Evolutionary conservation across 2,329 filamentous ascomycete genomes (phyloP).

Genomic region (Penicillium sp.): DNA sequence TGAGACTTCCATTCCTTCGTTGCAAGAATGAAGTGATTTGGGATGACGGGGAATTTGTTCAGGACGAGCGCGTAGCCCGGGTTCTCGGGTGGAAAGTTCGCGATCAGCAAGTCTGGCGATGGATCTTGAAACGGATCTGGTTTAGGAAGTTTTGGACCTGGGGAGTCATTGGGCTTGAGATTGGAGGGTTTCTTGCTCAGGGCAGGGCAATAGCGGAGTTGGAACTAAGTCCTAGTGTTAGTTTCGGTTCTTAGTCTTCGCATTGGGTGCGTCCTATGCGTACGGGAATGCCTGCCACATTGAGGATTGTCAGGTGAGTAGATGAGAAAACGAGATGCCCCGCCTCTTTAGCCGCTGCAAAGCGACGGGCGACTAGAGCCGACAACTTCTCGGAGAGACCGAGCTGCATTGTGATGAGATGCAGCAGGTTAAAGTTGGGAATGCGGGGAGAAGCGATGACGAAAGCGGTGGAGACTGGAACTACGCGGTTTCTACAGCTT

Average conservation of each 20-base stretch:
- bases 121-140: conserved; percentile 44
- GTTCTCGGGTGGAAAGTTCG: conserved; percentile 33
- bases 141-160: conserved; percentile 24
- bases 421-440: not conserved
- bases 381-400: conserved; percentile 34
- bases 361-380: conserved; percentile 34
- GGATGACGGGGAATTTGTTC: conserved; percentile 47
- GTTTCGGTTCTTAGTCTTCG: no score
- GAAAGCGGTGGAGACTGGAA: conserved; percentile 4
- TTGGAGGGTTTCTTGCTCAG: conserved; percentile 42
- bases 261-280: conserved; percentile 1
- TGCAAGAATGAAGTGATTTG: conserved; percentile 47
- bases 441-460: conserved; percentile 2
- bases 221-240: conserved; percentile 32
- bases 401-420: conserved; percentile 29
- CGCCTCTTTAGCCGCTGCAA: conserved; percentile 33
- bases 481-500: no score
- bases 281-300: conserved; percentile 33
- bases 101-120: conserved; percentile 38
- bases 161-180: conserved; percentile 15
- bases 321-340: conserved; percentile 37
- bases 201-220: conserved; percentile 46
- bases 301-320: conserved; percentile 37
- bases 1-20: conserved; percentile 42
- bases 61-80: conserved; percentile 41